phyloP scores from a whole-genome alignment of 2,329 filamentous ascomycete species.

The Diplodia scrobiculata region DNA sequence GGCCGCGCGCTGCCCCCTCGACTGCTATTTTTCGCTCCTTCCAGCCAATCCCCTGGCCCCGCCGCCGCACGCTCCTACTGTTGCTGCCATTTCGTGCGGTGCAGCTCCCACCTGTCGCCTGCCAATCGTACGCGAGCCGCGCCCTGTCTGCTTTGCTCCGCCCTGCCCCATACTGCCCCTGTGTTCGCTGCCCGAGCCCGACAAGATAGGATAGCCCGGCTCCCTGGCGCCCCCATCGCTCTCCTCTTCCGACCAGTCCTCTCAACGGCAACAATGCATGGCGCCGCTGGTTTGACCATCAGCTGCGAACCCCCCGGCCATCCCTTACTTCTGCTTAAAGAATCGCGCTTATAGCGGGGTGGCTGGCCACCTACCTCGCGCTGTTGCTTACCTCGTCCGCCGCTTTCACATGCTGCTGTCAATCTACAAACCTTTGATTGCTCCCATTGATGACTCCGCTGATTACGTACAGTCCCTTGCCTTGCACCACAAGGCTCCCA shows the following conservation, averaged over 20 bases:
- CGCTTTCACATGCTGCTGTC: conserved; percentile 11
- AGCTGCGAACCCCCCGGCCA: background rate
- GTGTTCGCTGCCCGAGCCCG: background rate
- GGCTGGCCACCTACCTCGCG: conserved; percentile 3
- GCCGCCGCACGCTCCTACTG: conserved; percentile 1
- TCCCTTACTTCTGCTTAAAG: background rate
- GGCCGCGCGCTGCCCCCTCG: background rate
- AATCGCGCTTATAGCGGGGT: conserved; percentile 11
- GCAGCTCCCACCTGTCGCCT: background rate
- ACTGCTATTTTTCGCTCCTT: conserved; percentile 10
- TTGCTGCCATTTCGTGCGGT: background rate
- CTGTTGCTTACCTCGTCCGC: background rate
- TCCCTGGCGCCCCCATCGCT: background rate
- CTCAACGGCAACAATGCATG: background rate
- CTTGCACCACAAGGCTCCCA: conserved; percentile 17
- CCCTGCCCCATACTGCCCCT: too few species aligned
- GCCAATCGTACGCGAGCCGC: background rate
- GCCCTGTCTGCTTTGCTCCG: too few species aligned
- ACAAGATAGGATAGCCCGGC: background rate
- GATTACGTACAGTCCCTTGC: conserved; percentile 26
- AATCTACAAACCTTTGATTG: background rate
- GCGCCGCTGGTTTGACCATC: background rate
- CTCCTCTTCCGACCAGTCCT: background rate
- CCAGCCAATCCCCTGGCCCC: conserved; percentile 18
- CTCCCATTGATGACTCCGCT: conserved; percentile 16